Percentiles rank a stretch among this genome's conserved stretches.
These are phyloP conservation scores for Podaxis carcinomalis DNA, from an alignment of 768 basidiomycete species.

Conservation along the genomic window DNA sequence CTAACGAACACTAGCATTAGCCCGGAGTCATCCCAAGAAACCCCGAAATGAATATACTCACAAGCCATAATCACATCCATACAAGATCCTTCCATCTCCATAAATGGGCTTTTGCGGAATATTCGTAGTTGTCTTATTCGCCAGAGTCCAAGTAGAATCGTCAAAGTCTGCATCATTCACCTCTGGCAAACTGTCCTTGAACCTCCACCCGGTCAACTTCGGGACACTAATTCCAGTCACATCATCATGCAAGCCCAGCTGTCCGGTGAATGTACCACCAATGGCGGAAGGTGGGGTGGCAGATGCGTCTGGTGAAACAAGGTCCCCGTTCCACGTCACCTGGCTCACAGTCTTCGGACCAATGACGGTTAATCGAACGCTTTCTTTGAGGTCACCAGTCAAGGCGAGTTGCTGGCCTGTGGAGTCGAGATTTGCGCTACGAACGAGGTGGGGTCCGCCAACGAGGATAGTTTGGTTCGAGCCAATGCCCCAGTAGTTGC, in stretches of 20 bases:
- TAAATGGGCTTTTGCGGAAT: slow-evolving; percentile 66
- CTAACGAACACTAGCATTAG: slow-evolving; percentile 29
- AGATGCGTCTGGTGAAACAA: slow-evolving; percentile 29
- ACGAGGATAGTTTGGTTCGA: slow-evolving; percentile 66
- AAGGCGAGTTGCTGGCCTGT: slow-evolving; percentile 48
- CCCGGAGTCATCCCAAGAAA: neutral
- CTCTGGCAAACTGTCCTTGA: slow-evolving; percentile 73
- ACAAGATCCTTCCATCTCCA: slow-evolving; percentile 74
- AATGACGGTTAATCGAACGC: slow-evolving; percentile 57
- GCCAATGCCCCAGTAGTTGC: slow-evolving; percentile 69
- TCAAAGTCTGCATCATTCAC: slow-evolving; percentile 43
- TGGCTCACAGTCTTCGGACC: slow-evolving; percentile 47
- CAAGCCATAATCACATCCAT: slow-evolving; percentile 88
- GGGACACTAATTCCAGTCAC: slow-evolving; percentile 36
- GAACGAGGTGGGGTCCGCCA: slow-evolving; percentile 62
- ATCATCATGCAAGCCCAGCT: slow-evolving; percentile 31
- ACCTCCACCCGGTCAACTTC: slow-evolving; percentile 65
- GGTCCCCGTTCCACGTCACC: slow-evolving; percentile 73
- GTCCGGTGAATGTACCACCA: slow-evolving; percentile 44
- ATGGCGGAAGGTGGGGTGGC: slow-evolving; percentile 26
- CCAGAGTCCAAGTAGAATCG: slow-evolving; percentile 61
- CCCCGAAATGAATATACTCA: slow-evolving; percentile 29
- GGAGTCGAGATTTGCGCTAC: slow-evolving; percentile 41
- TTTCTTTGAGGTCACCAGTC: slow-evolving; percentile 63
- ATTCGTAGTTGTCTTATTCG: slow-evolving; percentile 71